A percentile compares a stretch with the other conserved stretches of the same genome.
phyloP scores from a whole-genome alignment of 176 grass and related monocot genomes.

The Oryza meridionalis region DNA sequence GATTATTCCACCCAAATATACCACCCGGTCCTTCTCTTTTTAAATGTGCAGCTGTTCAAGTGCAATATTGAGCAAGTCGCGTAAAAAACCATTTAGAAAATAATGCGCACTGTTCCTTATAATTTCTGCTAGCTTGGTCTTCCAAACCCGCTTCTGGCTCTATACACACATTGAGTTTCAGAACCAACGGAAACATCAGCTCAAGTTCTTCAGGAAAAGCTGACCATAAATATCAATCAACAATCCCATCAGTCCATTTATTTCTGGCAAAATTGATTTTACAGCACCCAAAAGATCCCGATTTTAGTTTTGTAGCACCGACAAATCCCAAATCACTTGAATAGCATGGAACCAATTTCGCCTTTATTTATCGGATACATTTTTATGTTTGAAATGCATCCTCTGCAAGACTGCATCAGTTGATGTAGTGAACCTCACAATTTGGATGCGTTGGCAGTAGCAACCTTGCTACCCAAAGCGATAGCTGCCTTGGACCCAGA shows the following conservation, averaged over 20 bases:
- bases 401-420: background rate
- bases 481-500: slow-evolving; percentile 79
- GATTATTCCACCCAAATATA: background rate
- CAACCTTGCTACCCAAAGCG: slow-evolving; percentile 51
- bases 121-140: no score
- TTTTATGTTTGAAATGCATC: background rate
- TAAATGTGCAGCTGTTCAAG: background rate
- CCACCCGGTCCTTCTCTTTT: background rate
- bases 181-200: background rate
- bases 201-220: background rate
- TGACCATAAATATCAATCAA: background rate
- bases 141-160: no score
- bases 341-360: no score
- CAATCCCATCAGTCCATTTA: background rate
- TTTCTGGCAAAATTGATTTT: no score
- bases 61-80: background rate
- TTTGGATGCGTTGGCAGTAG: slow-evolving; percentile 56
- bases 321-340: no score
- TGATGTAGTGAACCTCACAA: slow-evolving; percentile 29
- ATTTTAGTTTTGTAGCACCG: no score
- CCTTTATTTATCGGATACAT: background rate
- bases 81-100: no score
- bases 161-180: background rate
- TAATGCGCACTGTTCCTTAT: no score
- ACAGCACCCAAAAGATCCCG: no score